phyloP scores from a whole-genome alignment of 805 yeast species.

The Soucietia sequanensis region DNA sequence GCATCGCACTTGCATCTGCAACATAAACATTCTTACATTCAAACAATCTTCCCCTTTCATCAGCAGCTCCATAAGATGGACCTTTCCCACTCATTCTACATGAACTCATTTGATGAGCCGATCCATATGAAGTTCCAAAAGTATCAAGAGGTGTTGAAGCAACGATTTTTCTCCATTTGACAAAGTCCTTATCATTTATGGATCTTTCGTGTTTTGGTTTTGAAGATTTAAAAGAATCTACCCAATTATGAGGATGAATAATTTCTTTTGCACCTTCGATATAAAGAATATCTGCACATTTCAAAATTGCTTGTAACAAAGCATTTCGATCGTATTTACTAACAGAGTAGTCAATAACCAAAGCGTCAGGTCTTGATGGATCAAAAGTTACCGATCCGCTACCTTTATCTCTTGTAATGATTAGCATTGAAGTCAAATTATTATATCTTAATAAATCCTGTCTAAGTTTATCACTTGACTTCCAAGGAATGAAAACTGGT shows the following conservation, averaged over 20 bases:
- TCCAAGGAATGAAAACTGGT: conserved; percentile 44
- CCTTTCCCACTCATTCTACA: conserved; percentile 52
- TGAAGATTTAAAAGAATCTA: conserved; percentile 36
- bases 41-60: conserved; percentile 42
- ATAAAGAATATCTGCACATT: conserved; percentile 45
- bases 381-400: conserved; percentile 39
- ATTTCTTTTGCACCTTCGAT: conserved; percentile 49
- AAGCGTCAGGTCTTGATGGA: conserved; percentile 28
- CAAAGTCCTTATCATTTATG: conserved; percentile 44
- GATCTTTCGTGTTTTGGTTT: conserved; percentile 37
- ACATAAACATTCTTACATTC: conserved; percentile 49
- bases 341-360: conserved; percentile 38
- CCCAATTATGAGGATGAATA: conserved; percentile 27
- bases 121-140: conserved; percentile 37
- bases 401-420: conserved; percentile 47
- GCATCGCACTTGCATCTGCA: conserved; percentile 51
- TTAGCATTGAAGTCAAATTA: conserved; percentile 36
- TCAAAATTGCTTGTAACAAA: conserved; percentile 33
- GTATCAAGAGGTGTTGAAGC: conserved; percentile 23
- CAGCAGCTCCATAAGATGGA: conserved; percentile 44
- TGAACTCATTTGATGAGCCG: conserved; percentile 55
- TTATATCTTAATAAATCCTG: conserved; percentile 34
- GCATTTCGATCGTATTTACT: conserved; percentile 42
- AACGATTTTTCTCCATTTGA: conserved; percentile 30
- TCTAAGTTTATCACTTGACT: conserved; percentile 30